Base-by-base conservation (phyloP, 768 basidiomycete genomes). In the Sarcomyxa edulis region DNA sequence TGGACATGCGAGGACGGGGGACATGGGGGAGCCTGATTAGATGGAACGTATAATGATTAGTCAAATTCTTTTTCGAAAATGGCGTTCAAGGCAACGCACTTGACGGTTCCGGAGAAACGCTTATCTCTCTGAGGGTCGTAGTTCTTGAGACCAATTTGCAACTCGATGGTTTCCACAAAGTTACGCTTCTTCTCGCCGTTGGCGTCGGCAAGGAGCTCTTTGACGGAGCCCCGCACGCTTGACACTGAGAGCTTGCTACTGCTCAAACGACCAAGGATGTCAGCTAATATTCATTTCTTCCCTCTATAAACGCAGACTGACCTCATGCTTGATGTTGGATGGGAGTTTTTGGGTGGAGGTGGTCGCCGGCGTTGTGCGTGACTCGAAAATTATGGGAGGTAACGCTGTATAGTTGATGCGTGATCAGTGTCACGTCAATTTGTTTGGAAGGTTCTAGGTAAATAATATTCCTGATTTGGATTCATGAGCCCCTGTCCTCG, bases 101-200 rank as follows among this genome's bases (percentile, higher is more conserved):
- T 95, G 69, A 95, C 91, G 35, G 92, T 96, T 57, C 92, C 92
- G 49, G 91, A 94, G 88, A 99, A 98, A 91, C 96, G 96, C 76
- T 98, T 99, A 69, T 99, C 96, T 49, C 96, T 76, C 81, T 98
- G 96, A 53, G 96, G 95, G 66, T 99, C 93, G 72, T 96, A 96
- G 79, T 96, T 96, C 76, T 95, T 96, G 58, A 96, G 78, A 51
- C 93, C 93, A 53, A 96, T 89, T 65, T 95, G 92, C 52, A 96
- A 77, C 65, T 96, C 93, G 59, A 95, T 83, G 42, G 93, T 96
- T 76, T 95, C 92, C 47, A 93, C 79, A 60, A 93, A 95, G 65
- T 95, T 93, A 53, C 92, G 81, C 68, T 77, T 86, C 70, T 88
- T 85, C 65, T 92, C 91, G 68, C 84, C 84, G 50, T 68, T 85